Evolutionary conservation across 2,329 filamentous ascomycete species (phyloP), one percentile per base, ranked within the genome.

Genomic region (Beauveria varroae): DNA sequence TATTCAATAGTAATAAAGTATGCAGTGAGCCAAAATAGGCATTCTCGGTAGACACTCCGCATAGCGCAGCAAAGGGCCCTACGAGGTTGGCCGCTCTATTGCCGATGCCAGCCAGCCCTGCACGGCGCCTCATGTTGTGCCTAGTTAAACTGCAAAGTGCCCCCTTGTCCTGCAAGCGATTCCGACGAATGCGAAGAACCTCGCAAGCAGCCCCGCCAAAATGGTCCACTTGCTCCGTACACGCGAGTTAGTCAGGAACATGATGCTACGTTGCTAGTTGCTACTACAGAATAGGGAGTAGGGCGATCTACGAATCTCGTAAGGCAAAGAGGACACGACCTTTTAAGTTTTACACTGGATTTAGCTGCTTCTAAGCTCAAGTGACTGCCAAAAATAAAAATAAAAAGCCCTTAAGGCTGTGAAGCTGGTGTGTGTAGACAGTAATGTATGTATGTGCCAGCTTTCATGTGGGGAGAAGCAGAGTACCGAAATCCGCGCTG

Each of bases 121-220:
- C 12, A 6, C 12, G 22, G 34, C 18, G 24, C 41, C 20, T 55
- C 22, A 22, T 28, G 52, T 41, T 37, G 34, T 37, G 14, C 34
- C 12, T 14, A 34, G 4, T 2, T 9, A 30, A 8, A 28, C 26
- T 28, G 1, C 24, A 5, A 37, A 37, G 12, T 14, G 8, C 37
- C 34, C 50, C n/a, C 30, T 9, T 41, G 50, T 7, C 14, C 51
- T 37, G 34, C n/a, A 26, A 14, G 18, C 28, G 28, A 49, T 57
- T 49, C 55, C 55, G 55, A 57, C 55, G 55, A 57, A 57, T 57
- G 55, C 55, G 55, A 57, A 49, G 28, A 37, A 49, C 44, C 22
- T 46, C 54, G 54, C 54, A 46, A 43, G 53, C 50, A 18, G 54
- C 41, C 54, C 54, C 54, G 26, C 41, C 22, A 3, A 6, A 7